Base-by-base conservation (phyloP, 1,284 basidiomycete genomes). In the Singerocomus rubriflavus region DNA sequence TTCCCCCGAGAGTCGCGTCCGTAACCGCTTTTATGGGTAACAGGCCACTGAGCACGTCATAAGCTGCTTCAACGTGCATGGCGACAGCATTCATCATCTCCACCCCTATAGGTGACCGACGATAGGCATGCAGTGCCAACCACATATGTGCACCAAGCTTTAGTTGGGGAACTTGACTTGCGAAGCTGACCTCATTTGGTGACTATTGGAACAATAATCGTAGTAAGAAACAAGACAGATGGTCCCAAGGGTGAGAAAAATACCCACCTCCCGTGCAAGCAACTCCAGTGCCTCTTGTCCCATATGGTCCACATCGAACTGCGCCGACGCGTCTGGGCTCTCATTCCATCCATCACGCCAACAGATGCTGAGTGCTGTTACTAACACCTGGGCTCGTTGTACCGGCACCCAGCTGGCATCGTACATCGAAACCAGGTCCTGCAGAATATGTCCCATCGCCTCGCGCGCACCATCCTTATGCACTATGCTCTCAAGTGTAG, bases 51-150 rank as follows among this genome's bases (percentile, higher is more conserved):
- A 88, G 69, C 11, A 80, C 60, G 16, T 60, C 66, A 56, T 73
- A 81, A 0, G 81, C 83, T 16, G 77, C 68, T 27, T 80, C 78
- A 0, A 76, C 69, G 53, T 83, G 76, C 25, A 64, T 55, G 12
- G 73, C 65, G 27, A 84, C 72, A 8, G 72, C 56, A 0, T 64
- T 55, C 46, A 67, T 72, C 60, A 78, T 77, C 25, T 64, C 55
- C 17, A 46, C 41, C 8, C 58, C 74, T 4, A 64, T 71, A 27
- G 53, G 48, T 16, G 48, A 52, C 11, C 67, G 71, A 16, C 78
- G 75, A 63, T 89, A 86, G 2, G 77, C 75, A 57, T 85, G 82
- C 12, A 89, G 65, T 1, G 81, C 79, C 35, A 79, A 64, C 84
- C 84, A 88, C n/a, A 88, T 70, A 56, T 84, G 76, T 2, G 73